Evolutionary conservation across 106 monocot species (phyloP).

Genomic region (Platanthera zijinensis): DNA sequence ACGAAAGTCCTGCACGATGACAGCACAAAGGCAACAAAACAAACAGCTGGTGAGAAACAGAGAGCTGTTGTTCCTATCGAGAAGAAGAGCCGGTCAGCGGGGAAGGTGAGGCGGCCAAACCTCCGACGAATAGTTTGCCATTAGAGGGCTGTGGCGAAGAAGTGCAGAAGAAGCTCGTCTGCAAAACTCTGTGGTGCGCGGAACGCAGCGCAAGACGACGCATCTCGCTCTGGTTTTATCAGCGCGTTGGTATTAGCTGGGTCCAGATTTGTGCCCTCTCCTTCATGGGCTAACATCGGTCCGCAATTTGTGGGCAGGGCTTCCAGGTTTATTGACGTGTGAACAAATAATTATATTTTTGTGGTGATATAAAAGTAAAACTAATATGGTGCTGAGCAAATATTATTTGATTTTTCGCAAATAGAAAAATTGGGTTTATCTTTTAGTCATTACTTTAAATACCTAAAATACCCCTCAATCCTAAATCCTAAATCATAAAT

Average conservation of each 20-base stretch:
- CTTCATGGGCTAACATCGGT: no score
- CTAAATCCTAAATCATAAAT: no score
- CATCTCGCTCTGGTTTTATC: not conserved
- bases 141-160: slow-evolving; percentile 27
- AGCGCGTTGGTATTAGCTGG: not conserved
- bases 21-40: not conserved
- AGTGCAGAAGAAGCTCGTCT: slow-evolving; percentile 11
- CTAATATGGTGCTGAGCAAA: no score
- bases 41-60: not conserved
- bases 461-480: no score
- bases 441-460: no score
- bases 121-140: slow-evolving; percentile 71
- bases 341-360: no score
- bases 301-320: no score
- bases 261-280: no score
- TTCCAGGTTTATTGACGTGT: no score
- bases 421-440: no score
- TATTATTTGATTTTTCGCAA: no score
- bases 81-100: not conserved
- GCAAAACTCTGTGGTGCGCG: not conserved
- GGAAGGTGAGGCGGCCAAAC: slow-evolving; percentile 17
- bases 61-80: not conserved
- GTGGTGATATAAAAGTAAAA: no score
- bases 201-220: not conserved
- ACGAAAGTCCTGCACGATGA: slow-evolving; percentile 44